Conservation (phyloP, 768 basidiomycete species). For the Suillus occidentalis region DNA sequence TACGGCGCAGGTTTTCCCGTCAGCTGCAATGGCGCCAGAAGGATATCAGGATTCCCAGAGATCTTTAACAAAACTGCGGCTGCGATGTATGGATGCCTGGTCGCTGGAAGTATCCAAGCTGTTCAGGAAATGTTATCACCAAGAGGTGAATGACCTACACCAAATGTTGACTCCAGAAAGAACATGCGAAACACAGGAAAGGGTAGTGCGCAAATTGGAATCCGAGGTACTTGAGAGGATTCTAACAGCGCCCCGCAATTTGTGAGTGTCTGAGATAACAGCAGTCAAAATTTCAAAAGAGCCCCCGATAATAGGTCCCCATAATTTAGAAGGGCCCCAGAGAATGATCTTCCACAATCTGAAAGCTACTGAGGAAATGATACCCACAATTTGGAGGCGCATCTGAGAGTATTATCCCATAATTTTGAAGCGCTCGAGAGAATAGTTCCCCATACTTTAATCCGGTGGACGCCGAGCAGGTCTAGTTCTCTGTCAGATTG, state of each 20-base stretch:
- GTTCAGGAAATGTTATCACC: neutral
- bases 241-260: neutral
- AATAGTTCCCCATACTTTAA: neutral
- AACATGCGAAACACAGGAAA: neutral
- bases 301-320: neutral
- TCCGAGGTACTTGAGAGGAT: neutral
- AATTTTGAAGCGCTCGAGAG: neutral
- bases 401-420: too few relatives aligned
- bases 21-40: neutral
- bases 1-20: neutral
- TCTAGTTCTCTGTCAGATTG: neutral
- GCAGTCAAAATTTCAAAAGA: neutral
- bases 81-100: neutral
- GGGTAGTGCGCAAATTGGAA: neutral
- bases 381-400: neutral
- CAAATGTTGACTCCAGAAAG: neutral
- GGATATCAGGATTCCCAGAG: neutral
- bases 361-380: neutral
- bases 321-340: neutral
- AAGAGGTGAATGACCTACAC: neutral
- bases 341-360: neutral
- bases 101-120: neutral
- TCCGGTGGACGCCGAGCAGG: neutral
- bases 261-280: neutral
- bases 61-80: slow-evolving; percentile 1